Evolutionary conservation across 176 grass and related monocot genomes (phyloP), one percentile per base, ranked within the genome.

Genomic region (Thalia dealbata): DNA sequence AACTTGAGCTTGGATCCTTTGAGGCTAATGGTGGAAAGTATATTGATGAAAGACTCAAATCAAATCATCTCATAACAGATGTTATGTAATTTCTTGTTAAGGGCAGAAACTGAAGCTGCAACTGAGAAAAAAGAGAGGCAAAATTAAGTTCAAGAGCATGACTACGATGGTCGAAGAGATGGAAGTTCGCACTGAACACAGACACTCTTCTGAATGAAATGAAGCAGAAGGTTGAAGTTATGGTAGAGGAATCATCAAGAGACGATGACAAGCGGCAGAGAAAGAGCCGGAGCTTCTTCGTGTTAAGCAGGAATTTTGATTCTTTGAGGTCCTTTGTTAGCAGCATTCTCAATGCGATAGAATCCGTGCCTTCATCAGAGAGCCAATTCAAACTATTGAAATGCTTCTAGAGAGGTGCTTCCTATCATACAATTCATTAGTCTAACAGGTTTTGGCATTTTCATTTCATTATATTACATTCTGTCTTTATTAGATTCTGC

Each of bases 261-360:
- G 92, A 79, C 81, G 87, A 72, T 84, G 92, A 68, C 86, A 82
- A 0, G 93, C 93, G n/a, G 78, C 82, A 19, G 93, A 96, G 50
- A 96, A 92, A 42, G 93, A 96, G 52, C 82, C 72, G 52, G 93
- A 96, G 85, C 89, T 96, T 38, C 82, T 73, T 66, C 82, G 85
- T 12, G 89, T 96, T 21, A 96, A 96, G 76, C 84, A 88, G 54
- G 89, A 96, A 96, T 54, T 96, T 96, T 1, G 87, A 96, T 67
- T 92, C 84, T 0, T 83, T 92, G n/a, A 84, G 87, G 59, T 89
- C 80, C 15, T 96, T 87, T 72, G 87, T 92, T 6, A 79, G 84
- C 67, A 92, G 80, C 38, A 82, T 96, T 44, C 84, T 92, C 77
- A 86, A 76, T 68, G 87, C 82, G 61, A 88, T 84, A 75, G 93